These are phyloP conservation scores for Puccinia coronata DNA, from an alignment of 1,284 basidiomycete genomes.

Conservation along the genomic window DNA sequence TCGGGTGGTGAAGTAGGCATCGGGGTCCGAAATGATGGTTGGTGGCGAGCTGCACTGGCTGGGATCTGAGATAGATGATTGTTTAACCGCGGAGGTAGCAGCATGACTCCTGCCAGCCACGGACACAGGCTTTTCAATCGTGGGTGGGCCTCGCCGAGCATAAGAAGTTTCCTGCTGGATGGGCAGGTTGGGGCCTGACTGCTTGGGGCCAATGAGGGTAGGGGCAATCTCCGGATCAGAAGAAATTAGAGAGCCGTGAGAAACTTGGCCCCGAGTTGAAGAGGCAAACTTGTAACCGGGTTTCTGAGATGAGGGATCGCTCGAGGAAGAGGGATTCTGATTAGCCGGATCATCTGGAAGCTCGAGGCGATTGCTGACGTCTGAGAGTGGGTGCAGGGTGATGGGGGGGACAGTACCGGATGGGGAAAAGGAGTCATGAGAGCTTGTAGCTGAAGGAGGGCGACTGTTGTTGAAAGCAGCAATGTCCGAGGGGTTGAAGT, in stretches of 20 bases:
- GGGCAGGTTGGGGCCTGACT: background rate
- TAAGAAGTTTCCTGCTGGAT: too few relatives aligned
- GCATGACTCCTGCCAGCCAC: constrained; percentile 6
- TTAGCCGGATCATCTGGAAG: background rate
- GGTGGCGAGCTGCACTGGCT: constrained; percentile 27
- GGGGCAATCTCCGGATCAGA: background rate
- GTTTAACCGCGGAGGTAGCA: background rate
- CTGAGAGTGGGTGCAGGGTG: background rate
- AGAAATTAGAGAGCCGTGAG: background rate
- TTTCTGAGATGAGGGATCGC: background rate
- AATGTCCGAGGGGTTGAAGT: background rate
- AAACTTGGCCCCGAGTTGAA: background rate
- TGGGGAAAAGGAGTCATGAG: background rate
- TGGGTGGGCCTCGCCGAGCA: background rate
- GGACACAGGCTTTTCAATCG: constrained; percentile 17
- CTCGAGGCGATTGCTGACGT: background rate
- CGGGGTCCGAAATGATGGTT: background rate
- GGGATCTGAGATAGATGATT: background rate
- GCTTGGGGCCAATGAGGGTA: background rate
- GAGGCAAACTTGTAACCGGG: background rate
- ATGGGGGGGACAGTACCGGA: background rate
- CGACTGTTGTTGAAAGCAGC: background rate
- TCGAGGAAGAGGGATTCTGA: background rate
- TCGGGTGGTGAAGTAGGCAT: constrained; percentile 30
- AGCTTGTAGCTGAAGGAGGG: background rate